These are phyloP conservation scores for Tylopilus sp. DNA, from an alignment of 768 basidiomycete species.

Conservation along the genomic window DNA sequence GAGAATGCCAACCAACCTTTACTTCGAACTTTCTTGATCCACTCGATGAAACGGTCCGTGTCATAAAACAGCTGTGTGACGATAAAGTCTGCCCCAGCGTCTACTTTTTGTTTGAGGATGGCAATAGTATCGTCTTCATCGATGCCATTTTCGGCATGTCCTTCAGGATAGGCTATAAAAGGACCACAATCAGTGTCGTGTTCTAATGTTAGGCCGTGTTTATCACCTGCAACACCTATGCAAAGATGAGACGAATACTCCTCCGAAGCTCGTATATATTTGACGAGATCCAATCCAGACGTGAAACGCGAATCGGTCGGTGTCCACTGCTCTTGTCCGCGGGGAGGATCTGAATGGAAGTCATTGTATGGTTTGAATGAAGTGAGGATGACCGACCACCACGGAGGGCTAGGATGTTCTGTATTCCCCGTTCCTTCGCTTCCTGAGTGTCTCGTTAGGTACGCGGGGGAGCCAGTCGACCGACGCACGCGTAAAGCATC, in stretches of 20 bases:
- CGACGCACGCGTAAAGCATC: conserved; percentile 70
- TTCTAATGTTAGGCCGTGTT: background rate
- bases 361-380: background rate
- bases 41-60: conserved; percentile 77
- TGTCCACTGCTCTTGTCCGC: conserved; percentile 92
- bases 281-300: conserved; percentile 86
- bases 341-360: conserved; percentile 69
- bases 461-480: background rate
- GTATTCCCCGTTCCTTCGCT: conserved; percentile 78
- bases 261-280: conserved; percentile 74
- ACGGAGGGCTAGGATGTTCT: conserved; percentile 87
- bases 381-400: conserved; percentile 57
- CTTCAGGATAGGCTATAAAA: conserved; percentile 81
- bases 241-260: conserved; percentile 86
- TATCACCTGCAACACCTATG: conserved; percentile 87
- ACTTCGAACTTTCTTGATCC: conserved; percentile 69
- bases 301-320: conserved; percentile 80
- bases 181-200: background rate
- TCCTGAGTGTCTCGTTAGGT: conserved; percentile 40
- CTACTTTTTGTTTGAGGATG: conserved; percentile 80
- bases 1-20: conserved; percentile 49
- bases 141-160: conserved; percentile 61
- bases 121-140: conserved; percentile 63
- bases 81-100: conserved; percentile 94
- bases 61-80: conserved; percentile 98